Evolutionary conservation across 2,329 filamentous ascomycete species (phyloP), one percentile per base, ranked within the genome.

Genomic region (Fusarium buharicum): DNA sequence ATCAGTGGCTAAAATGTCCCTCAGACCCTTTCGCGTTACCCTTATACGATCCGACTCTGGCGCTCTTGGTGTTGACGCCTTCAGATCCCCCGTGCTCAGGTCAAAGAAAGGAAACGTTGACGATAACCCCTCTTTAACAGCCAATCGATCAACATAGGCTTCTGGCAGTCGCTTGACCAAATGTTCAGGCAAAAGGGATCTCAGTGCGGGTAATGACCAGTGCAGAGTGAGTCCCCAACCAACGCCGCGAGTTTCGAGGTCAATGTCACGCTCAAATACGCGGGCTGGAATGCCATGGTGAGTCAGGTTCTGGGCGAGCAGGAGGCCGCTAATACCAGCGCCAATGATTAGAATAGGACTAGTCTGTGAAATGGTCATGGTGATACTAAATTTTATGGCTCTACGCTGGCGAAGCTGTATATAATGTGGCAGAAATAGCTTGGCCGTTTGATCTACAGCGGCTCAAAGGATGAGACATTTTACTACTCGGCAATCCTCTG

Each of bases 221-320:
- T 88, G 84, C 53, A 89, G 75, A 0, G 86, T 88, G 53, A 89
- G 75, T 4, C 85, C 87, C 87, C 86, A 89, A 59, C 86, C 86
- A 4, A 79, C 75, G 17, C 75, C 82, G 28, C 80, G 82, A 24
- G 77, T 77, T 53, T 72, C 75, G 37, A 82, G 75, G 36, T 81
- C 77, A 6, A 68, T 54, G 61, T 84, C 80, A n/a, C 82, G 79
- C 67, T 86, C 84, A 63, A 84, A 86, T 46, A 86, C 75, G 24
- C 72, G 77, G 64, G 80, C 84, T 5, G 77, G 70, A 6, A 82
- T 68, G 10, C 54, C 64, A n/a, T 68, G 55, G 22, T 64, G 72
- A 45, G 68, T 70, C 4, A 78, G 66, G 11, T 70, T 56, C 58
- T 78, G 75, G 4, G 76, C 76, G 6, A 78, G 75, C 6, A 77